phyloP scores from a whole-genome alignment of 495 filamentous ascomycete species.

The Neurospora tetrasperma region DNA sequence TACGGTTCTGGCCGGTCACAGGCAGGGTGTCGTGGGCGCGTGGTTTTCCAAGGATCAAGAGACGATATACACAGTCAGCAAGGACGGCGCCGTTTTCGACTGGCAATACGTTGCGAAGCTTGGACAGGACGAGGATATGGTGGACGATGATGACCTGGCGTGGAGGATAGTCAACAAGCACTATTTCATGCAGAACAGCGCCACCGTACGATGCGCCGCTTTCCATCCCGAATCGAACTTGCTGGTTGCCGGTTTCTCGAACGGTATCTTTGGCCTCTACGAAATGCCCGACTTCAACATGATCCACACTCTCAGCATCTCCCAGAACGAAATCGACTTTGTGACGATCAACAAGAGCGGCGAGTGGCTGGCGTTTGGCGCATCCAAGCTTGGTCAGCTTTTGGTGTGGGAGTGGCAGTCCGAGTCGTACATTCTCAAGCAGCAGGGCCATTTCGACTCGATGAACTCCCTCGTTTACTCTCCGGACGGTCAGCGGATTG shows the following conservation, averaged over 20 bases:
- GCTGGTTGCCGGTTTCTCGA: constrained; percentile 87
- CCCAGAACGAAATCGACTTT: constrained; percentile 89
- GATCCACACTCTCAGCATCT: constrained; percentile 86
- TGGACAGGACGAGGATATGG: constrained; percentile 48
- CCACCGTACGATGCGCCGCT: constrained; percentile 75
- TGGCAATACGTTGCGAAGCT: constrained; percentile 57
- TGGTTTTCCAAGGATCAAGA: constrained; percentile 95
- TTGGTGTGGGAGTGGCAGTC: constrained; percentile 99
- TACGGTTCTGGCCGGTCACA: constrained; percentile 81
- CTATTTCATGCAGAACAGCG: constrained; percentile 85
- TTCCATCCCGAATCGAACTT: constrained; percentile 83
- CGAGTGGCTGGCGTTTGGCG: constrained; percentile 97
- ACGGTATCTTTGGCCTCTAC: constrained; percentile 85
- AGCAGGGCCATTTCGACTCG: constrained; percentile 95
- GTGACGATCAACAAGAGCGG: constrained; percentile 87
- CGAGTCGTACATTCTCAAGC: constrained; percentile 97
- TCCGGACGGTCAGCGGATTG: constrained; percentile 82
- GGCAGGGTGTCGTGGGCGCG: constrained; percentile 73
- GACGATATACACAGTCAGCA: constrained; percentile 46
- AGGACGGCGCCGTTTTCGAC: constrained; percentile 45
- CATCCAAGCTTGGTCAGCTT: constrained; percentile 85
- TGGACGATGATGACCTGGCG: constrained; percentile 46
- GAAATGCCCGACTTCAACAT: constrained; percentile 95
- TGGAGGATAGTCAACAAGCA: constrained; percentile 85
- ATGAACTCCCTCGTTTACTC: constrained; percentile 92